Evolutionary conservation across 768 basidiomycete genomes (phyloP), one percentile per base, ranked within the genome.

Genomic region (Chalciporus sphaerocephalus): DNA sequence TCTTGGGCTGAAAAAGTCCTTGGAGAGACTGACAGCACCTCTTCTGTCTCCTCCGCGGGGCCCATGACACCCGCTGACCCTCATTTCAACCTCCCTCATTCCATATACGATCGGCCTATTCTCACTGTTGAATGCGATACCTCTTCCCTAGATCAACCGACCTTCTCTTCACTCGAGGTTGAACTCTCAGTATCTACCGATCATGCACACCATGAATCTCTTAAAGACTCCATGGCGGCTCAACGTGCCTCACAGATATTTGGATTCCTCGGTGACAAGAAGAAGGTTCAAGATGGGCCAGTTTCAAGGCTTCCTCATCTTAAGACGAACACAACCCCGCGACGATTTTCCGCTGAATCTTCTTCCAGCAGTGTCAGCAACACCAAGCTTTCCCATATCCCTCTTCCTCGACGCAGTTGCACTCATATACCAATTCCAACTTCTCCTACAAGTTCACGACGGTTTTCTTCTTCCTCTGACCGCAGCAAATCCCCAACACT

Each of bases 1-100:
- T 89, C 87, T 2, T 91, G 87, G 87, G 87, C 87, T 11, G 87
- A 91, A 67, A 75, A 77, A 34, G 82, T 78, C 62, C 69, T 89
- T 42, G 76, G 74, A 87, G 78, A 78, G 59, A 72, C 69, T 17
- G 73, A 74, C 34, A 64, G 58, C 30, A 61, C 61, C 28, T 66
- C 65, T 17, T 74, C 75, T 1, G 66, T 73, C 4, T 65, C 69
- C 17, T 80, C 82, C 22, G 76, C 80, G 38, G 73, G 67, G 16
- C 66, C 80, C 24, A 65, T 59, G 47, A 83, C 83, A 15, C 82
- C 82, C n/a, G 62, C 61, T 44, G 69, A 64, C 42, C 47, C 59
- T 39, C 62, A 56, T 51, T 73, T 74, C 40, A 61, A 65, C 52
- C 67, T 73, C 60, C 54, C 65, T 58, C 67, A 58, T 56, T 75